Conservation (phyloP, 192 early-diverging fungal genomes). For the Mortierella hygrophila region DNA sequence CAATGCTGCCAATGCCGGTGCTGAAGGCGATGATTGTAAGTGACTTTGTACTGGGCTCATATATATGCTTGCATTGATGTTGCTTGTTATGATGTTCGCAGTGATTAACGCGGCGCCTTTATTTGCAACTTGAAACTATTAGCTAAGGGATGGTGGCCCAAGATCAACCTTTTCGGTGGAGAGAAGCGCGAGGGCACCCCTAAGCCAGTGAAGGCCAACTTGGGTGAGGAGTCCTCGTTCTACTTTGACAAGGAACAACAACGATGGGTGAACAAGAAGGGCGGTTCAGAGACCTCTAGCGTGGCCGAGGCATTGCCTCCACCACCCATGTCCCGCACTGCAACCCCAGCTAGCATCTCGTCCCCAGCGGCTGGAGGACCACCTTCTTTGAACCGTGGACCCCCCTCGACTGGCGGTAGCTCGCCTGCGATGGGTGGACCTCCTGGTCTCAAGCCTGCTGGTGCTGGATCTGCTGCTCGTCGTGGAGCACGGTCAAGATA, state of each 20-base stretch:
- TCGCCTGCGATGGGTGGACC: constrained; percentile 31
- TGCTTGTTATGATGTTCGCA: background rate
- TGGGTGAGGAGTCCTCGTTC: constrained; percentile 87
- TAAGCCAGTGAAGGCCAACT: constrained; percentile 81
- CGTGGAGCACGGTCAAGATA: constrained; percentile 61
- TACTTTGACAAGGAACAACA: constrained; percentile 90
- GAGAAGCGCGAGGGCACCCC: constrained; percentile 47
- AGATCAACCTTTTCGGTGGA: constrained; percentile 43
- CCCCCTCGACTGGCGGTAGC: constrained; percentile 18
- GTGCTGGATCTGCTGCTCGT: constrained; percentile 27
- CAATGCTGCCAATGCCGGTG: constrained; percentile 13
- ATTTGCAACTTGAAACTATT: background rate
- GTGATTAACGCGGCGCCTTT: background rate
- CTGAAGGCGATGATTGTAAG: constrained; percentile 46
- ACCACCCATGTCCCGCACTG: constrained; percentile 41
- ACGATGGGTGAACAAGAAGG: constrained; percentile 89
- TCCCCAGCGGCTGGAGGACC: background rate
- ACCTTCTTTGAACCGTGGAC: constrained; percentile 10
- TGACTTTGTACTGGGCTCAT: background rate
- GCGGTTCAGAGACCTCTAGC: constrained; percentile 10
- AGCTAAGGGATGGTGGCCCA: constrained; percentile 49
- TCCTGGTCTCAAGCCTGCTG: constrained; percentile 37
- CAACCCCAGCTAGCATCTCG: constrained; percentile 6
- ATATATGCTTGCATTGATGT: background rate
- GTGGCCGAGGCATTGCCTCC: constrained; percentile 28